Conservation (phyloP, 192 early-diverging fungal genomes). For the Borealophlyctis nickersoniae region DNA sequence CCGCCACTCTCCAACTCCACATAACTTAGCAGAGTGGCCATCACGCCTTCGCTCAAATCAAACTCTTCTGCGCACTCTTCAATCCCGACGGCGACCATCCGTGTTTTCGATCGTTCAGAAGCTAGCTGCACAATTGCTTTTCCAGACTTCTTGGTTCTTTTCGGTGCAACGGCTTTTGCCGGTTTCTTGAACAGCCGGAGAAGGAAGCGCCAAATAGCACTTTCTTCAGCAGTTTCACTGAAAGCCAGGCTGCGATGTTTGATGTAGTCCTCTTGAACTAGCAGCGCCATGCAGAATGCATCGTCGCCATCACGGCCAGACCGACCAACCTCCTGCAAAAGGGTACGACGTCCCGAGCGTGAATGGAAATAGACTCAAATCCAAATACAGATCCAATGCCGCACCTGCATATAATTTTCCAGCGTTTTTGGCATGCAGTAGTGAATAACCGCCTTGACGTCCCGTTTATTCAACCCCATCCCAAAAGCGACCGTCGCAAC, state of each 20-base stretch:
- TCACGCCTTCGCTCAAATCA: conserved; percentile 35
- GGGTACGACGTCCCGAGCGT: no score
- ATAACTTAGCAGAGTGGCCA: conserved; percentile 33
- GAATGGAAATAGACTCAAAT: neutral
- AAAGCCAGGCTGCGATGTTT: conserved; percentile 37
- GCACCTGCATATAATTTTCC: conserved; percentile 82
- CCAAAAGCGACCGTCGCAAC: conserved; percentile 93
- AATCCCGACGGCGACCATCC: conserved; percentile 11
- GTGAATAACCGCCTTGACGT: conserved; percentile 89
- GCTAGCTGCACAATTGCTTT: conserved; percentile 11
- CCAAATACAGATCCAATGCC: no score
- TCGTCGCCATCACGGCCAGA: conserved; percentile 41
- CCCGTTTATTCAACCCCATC: conserved; percentile 89
- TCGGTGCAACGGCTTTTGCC: neutral
- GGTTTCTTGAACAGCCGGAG: conserved; percentile 18
- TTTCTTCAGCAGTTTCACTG: conserved; percentile 24
- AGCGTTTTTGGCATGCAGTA: conserved; percentile 77
- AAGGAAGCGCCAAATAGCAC: conserved; percentile 26
- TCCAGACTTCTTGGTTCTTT: neutral
- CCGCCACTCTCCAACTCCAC: conserved; percentile 18
- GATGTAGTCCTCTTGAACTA: conserved; percentile 41
- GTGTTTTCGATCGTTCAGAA: neutral
- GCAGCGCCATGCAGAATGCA: conserved; percentile 30
- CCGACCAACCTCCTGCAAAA: conserved; percentile 55
- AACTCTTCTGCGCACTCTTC: conserved; percentile 29